Evolutionary conservation across 225 moss, liverwort and hornwort species (phyloP).

Genomic region (Neckera pumila): DNA sequence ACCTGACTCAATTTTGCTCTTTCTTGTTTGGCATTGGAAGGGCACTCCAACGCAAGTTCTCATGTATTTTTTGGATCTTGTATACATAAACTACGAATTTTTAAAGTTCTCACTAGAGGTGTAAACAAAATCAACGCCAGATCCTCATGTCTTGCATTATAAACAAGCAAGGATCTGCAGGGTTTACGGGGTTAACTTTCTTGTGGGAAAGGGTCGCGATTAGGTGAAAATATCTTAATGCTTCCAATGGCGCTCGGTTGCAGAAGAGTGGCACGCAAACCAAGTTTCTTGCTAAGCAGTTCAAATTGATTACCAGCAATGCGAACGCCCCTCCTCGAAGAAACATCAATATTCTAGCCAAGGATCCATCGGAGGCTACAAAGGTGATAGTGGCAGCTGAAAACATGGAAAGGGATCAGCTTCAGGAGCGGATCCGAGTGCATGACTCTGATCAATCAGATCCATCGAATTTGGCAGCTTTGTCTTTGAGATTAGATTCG

Average conservation of each 20-base stretch:
- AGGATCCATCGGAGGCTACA: neutral
- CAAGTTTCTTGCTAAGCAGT: constrained; percentile 36
- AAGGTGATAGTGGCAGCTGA: neutral
- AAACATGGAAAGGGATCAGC: neutral
- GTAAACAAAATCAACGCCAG: neutral
- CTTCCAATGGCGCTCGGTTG: neutral
- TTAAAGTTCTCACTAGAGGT: neutral
- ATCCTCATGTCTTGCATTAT: neutral
- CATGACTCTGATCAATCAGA: neutral
- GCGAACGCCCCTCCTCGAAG: constrained; percentile 13
- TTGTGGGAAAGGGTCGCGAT: neutral
- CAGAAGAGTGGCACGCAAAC: constrained; percentile 11
- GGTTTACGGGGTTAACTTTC: neutral
- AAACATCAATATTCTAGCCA: constrained; percentile 24
- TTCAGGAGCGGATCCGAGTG: constrained; percentile 6
- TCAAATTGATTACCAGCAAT: constrained; percentile 9
- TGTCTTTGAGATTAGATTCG: neutral
- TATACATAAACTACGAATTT: neutral
- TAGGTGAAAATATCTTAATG: neutral
- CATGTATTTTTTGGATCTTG: neutral
- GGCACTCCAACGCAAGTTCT: neutral
- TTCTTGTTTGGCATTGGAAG: neutral
- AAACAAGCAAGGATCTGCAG: neutral
- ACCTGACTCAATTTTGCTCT: neutral
- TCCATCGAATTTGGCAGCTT: neutral